Conservation (phyloP, 805 yeast species). For the Suhomyces pyralidae region DNA sequence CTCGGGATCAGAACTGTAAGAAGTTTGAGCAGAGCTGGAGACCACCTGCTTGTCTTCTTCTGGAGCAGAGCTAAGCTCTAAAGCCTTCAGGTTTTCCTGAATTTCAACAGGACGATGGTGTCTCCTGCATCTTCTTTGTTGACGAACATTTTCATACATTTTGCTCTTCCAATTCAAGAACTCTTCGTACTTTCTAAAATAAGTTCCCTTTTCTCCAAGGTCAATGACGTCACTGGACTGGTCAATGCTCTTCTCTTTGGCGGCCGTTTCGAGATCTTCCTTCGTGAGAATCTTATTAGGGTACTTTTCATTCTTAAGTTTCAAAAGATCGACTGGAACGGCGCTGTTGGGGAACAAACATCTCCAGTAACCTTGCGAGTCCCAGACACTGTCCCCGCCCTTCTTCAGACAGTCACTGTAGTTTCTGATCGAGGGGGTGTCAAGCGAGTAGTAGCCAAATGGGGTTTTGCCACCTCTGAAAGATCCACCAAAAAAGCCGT, state of each 20-base stretch:
- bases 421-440: slow-evolving; percentile 55
- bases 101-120: not conserved
- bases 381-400: slow-evolving; percentile 80
- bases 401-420: slow-evolving; percentile 61
- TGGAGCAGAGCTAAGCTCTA: not conserved
- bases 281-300: slow-evolving; percentile 42
- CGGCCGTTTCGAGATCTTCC: slow-evolving; percentile 53
- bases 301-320: slow-evolving; percentile 21
- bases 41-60: slow-evolving; percentile 14
- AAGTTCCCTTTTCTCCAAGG: slow-evolving; percentile 52
- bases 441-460: slow-evolving; percentile 50
- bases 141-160: slow-evolving; percentile 46
- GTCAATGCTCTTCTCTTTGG: slow-evolving; percentile 7
- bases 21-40: slow-evolving; percentile 26
- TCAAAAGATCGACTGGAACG: slow-evolving; percentile 32
- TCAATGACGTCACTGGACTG: slow-evolving; percentile 22
- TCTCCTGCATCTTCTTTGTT: slow-evolving; percentile 26
- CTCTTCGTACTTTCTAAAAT: slow-evolving; percentile 63
- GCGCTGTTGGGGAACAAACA: slow-evolving; percentile 71
- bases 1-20: slow-evolving; percentile 24
- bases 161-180: slow-evolving; percentile 65
- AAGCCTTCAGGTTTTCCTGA: not conserved
- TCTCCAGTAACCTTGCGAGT: slow-evolving; percentile 81
- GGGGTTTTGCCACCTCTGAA: slow-evolving; percentile 26
- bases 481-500: slow-evolving; percentile 9